phyloP scores from a whole-genome alignment of 805 yeast species.

The Isabelozyma gotoi region DNA sequence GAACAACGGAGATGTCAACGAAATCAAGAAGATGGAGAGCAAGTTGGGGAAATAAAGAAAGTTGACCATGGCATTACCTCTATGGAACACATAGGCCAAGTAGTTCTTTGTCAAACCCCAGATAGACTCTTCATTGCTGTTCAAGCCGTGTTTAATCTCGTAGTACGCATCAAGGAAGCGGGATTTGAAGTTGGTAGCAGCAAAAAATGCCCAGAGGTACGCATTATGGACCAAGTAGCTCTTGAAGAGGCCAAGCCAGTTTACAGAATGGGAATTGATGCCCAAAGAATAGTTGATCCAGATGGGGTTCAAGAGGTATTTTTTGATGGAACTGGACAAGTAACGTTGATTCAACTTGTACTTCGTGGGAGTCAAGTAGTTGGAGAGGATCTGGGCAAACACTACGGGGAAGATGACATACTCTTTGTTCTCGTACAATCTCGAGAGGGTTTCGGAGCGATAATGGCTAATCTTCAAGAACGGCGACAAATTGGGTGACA shows the following conservation, averaged over 20 bases:
- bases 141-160: conserved; percentile 14
- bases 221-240: conserved; percentile 28
- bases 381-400: conserved; percentile 39
- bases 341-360: conserved; percentile 35
- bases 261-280: conserved; percentile 17
- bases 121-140: background rate
- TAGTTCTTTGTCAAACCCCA: conserved; percentile 12
- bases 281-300: conserved; percentile 40
- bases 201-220: conserved; percentile 16
- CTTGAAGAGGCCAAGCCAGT: conserved; percentile 27
- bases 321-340: conserved; percentile 30
- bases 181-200: conserved; percentile 16
- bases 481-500: conserved; percentile 24
- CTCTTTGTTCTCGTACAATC: conserved; percentile 30
- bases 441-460: conserved; percentile 14
- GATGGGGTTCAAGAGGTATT: conserved; percentile 35
- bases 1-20: conserved; percentile 32
- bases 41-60: conserved; percentile 38
- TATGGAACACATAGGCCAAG: conserved; percentile 16
- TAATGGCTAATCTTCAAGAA: conserved; percentile 25
- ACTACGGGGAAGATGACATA: conserved; percentile 32
- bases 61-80: conserved; percentile 30
- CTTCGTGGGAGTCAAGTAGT: conserved; percentile 40
- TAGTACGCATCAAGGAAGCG: conserved; percentile 21
- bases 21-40: conserved; percentile 31